These are phyloP conservation scores for Strobilomyces dryophilus DNA, from an alignment of 768 basidiomycete species.

Conservation along the genomic window DNA sequence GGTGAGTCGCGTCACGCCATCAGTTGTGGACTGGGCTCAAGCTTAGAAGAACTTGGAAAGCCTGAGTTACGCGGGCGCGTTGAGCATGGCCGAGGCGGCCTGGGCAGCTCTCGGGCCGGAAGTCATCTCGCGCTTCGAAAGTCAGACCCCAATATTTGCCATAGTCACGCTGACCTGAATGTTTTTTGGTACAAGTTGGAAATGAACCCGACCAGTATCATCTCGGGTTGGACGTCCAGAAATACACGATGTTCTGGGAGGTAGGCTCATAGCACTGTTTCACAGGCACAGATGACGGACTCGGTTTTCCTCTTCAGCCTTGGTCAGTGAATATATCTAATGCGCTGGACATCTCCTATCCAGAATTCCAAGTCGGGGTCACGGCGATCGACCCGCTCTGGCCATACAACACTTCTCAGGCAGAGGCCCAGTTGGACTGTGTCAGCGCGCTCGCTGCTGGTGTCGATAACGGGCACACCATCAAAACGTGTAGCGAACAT, in stretches of 20 bases:
- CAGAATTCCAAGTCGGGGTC: conserved; percentile 47
- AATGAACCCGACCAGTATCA: conserved; percentile 53
- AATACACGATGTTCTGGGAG: conserved; percentile 43
- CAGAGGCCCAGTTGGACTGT: conserved; percentile 37
- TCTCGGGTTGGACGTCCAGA: conserved; percentile 38
- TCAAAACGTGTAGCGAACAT: conserved; percentile 48
- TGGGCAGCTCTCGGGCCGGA: conserved; percentile 32
- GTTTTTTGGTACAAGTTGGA: conserved; percentile 33
- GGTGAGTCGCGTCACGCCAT: conserved; percentile 23
- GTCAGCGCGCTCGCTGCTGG: conserved; percentile 48
- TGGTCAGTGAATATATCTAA: conserved; percentile 48
- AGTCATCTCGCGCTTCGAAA: conserved; percentile 44
- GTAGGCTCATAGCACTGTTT: conserved; percentile 26
- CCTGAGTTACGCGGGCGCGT: conserved; percentile 39
- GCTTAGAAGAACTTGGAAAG: conserved; percentile 39
- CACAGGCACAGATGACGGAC: neutral
- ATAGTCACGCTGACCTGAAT: neutral
- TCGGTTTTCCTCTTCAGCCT: conserved; percentile 26
- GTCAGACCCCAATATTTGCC: conserved; percentile 19
- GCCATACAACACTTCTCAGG: conserved; percentile 43
- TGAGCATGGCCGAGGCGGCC: conserved; percentile 42
- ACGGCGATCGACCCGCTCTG: conserved; percentile 50
- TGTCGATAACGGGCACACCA: conserved; percentile 38
- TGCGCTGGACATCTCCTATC: conserved; percentile 34
- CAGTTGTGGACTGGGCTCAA: neutral